These are phyloP conservation scores for Vickermania spadyakhi DNA, from an alignment of 208 protist genomes.

Conservation along the genomic window DNA sequence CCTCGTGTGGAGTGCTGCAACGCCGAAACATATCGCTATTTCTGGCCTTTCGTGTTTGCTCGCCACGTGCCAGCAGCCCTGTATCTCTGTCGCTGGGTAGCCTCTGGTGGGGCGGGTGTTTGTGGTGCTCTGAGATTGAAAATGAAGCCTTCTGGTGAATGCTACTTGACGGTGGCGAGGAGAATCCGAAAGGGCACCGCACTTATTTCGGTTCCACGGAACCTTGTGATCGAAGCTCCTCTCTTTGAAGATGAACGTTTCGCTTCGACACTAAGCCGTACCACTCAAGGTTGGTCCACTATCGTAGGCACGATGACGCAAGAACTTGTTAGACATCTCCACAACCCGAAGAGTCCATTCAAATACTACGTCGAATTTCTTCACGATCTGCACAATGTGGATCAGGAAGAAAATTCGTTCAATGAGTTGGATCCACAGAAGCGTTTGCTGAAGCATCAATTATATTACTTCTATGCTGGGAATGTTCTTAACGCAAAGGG, in stretches of 20 bases:
- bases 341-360: conserved; percentile 46
- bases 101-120: conserved; percentile 46
- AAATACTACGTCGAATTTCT: conserved; percentile 74
- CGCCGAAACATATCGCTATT: conserved; percentile 35
- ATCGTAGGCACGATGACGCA: too few species aligned
- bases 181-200: too few species aligned
- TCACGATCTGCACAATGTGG: conserved; percentile 72
- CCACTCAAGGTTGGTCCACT: too few species aligned
- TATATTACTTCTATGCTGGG: conserved; percentile 65
- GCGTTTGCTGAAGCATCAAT: conserved; percentile 20
- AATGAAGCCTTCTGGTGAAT: background rate
- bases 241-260: too few species aligned
- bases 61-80: conserved; percentile 43
- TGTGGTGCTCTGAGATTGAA: conserved; percentile 45
- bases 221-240: too few species aligned
- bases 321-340: too few species aligned
- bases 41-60: conserved; percentile 71
- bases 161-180: too few species aligned
- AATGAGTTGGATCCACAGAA: background rate
- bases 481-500: conserved; percentile 55
- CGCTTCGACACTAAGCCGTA: too few species aligned
- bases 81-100: conserved; percentile 53
- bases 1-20: conserved; percentile 52
- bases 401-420: conserved; percentile 21
- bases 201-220: too few species aligned